Evolutionary conservation across 2,329 filamentous ascomycete genomes (phyloP).

Genomic region (Botrytis fabae): DNA sequence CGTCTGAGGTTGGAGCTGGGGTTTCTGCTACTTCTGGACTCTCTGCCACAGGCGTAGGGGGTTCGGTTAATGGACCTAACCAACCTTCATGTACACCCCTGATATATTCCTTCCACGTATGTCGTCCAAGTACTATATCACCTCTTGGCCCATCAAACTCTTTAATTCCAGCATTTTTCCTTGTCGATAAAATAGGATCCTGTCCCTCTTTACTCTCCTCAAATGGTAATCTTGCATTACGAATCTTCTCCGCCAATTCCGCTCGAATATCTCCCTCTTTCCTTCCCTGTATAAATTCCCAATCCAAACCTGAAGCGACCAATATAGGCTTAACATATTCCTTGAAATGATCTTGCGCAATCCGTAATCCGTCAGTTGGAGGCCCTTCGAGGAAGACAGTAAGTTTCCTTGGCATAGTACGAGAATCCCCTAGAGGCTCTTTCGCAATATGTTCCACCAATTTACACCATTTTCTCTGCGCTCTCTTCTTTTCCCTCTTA

Average conservation of each 20-base stretch:
- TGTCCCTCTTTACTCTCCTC: slow-evolving; percentile 46
- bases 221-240: slow-evolving; percentile 59
- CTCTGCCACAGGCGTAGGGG: slow-evolving; percentile 44
- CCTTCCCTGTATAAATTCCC: slow-evolving; percentile 91
- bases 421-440: slow-evolving; percentile 67
- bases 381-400: slow-evolving; percentile 85
- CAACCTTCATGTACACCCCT: slow-evolving; percentile 93
- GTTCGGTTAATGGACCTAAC: slow-evolving; percentile 78
- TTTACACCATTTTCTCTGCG: slow-evolving; percentile 82
- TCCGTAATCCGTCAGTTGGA: slow-evolving; percentile 79
- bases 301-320: slow-evolving; percentile 86
- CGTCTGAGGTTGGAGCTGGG: slow-evolving; percentile 2
- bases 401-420: slow-evolving; percentile 76
- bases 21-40: slow-evolving; percentile 22
- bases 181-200: slow-evolving; percentile 62
- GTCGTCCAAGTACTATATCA: slow-evolving; percentile 84
- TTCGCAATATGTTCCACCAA: slow-evolving; percentile 81
- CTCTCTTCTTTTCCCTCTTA: slow-evolving; percentile 81
- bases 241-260: slow-evolving; percentile 81
- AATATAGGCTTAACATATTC: slow-evolving; percentile 94
- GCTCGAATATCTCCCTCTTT: slow-evolving; percentile 91
- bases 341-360: slow-evolving; percentile 91
- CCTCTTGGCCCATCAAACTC: slow-evolving; percentile 75
- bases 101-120: slow-evolving; percentile 97
- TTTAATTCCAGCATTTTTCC: slow-evolving; percentile 65